Conservation (phyloP, 345 rosid genomes). For the Populus alba region DNA sequence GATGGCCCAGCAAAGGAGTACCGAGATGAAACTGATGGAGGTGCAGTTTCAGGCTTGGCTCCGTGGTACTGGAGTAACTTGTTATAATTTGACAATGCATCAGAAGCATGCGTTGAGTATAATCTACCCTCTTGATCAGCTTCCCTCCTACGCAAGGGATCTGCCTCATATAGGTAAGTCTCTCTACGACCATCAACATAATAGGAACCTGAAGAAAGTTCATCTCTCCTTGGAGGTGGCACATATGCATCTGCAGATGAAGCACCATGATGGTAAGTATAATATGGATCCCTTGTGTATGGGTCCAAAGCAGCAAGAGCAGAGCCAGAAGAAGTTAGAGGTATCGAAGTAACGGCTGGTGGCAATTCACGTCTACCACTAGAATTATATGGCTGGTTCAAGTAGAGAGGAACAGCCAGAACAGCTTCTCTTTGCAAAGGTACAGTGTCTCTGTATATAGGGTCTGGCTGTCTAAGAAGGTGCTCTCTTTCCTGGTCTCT, state of each 20-base stretch:
- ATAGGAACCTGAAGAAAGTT: slow-evolving; percentile 16
- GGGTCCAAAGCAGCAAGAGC: slow-evolving; percentile 30
- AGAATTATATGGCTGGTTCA: too few species aligned
- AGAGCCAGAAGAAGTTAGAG: slow-evolving; percentile 12
- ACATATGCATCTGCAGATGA: slow-evolving; percentile 40
- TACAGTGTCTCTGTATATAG: too few species aligned
- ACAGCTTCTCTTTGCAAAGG: too few species aligned
- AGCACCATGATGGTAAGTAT: slow-evolving; percentile 25
- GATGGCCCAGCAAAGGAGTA: slow-evolving; percentile 59
- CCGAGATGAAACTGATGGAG: slow-evolving; percentile 51
- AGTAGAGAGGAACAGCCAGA: too few species aligned
- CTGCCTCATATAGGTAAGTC: slow-evolving; percentile 24
- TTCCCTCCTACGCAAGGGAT: slow-evolving; percentile 30
- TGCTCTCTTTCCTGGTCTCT: too few species aligned
- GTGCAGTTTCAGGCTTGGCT: too few species aligned
- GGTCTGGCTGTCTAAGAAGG: too few species aligned
- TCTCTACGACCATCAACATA: slow-evolving; percentile 23
- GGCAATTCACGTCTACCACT: too few species aligned
- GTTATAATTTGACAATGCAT: slow-evolving; percentile 32
- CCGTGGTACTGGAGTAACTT: too few species aligned
- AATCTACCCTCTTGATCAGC: slow-evolving; percentile 25
- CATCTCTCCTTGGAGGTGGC: slow-evolving; percentile 40
- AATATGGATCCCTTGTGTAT: slow-evolving; percentile 39
- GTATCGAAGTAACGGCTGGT: too few species aligned
- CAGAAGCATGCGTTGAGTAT: slow-evolving; percentile 38